Base-by-base conservation (phyloP, 2,329 filamentous ascomycete genomes). In the Colletotrichum lindemuthianum region DNA sequence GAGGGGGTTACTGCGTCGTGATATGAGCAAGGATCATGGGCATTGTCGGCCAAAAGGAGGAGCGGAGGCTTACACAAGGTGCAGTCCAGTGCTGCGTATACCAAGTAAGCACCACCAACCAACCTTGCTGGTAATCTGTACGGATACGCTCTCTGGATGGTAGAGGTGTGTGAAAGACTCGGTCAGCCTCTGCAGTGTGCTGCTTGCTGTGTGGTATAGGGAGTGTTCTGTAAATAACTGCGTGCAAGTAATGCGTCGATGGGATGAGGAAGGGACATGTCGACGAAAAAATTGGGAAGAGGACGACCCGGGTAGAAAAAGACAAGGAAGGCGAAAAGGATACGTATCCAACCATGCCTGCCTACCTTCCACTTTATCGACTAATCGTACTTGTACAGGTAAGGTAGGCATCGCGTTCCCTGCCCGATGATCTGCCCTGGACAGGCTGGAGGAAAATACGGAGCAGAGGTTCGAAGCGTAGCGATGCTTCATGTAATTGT, bases 251-350 rank as follows among this genome's bases (percentile, higher is more conserved):
- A 24, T 24, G 24, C 24, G 24, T 24, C 24, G 39, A 41, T 41
- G n/a, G 60, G 54, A 41, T 45, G 16, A 41, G 54, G 24, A 24
- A 24, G 24, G 24, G 24, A 24, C 24, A 24, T 24, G 24, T 24
- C 24, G 24, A 24, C 24, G 4, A 24, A 24, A 24, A 5, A 15
- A 41, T 45, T 37, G 41, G 49, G 54, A 48, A 48, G 39, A 63
- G 54, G 60, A 59, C 48, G 36, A 33, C 34, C 52, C 55, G 41
- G 48, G 40, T 59, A 63, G 37, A 52, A 63, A 52, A 41, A 63
- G n/a, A 24, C 55, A 13, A 36, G 32, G 15, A 44, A 51, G 60
- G 60, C 60, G 24, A 24, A 24, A 41, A 52, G 37, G 60, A 63
- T 63, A 63, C 48, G 55, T 63, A 59, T 43, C 37, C n/a, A 53